Conservation (phyloP, 2,329 filamentous ascomycete species). For the Aspergillus texensis region DNA sequence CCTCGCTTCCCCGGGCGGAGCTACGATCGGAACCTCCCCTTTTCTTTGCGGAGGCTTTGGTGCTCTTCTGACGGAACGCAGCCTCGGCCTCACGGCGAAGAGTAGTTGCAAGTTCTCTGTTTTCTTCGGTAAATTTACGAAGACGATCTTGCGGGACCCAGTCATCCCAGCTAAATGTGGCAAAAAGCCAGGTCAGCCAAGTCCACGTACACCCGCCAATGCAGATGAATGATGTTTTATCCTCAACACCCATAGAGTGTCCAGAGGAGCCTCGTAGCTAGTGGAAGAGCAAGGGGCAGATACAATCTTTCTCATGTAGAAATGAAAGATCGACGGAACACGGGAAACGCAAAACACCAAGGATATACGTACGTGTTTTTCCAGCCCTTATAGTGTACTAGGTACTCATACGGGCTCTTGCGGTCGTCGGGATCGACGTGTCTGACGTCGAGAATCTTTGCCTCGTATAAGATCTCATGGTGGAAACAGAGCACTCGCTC, state of each 20-base stretch:
- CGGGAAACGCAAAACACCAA: conserved; percentile 5
- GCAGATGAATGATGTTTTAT: neutral
- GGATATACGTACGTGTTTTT: conserved; percentile 78
- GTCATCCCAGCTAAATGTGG: conserved; percentile 78
- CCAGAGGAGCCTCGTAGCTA: neutral
- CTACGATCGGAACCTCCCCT: conserved; percentile 44
- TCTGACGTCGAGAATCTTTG: conserved; percentile 84
- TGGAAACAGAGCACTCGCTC: conserved; percentile 97
- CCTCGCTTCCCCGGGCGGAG: conserved; percentile 49
- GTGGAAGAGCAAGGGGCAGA: neutral
- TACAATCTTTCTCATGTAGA: too few species aligned
- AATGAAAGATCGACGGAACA: neutral
- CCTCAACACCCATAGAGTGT: neutral
- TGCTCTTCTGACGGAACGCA: conserved; percentile 34
- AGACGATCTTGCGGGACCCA: conserved; percentile 95
- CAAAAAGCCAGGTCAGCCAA: conserved; percentile 16
- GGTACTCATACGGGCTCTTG: conserved; percentile 79
- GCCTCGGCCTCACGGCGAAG: conserved; percentile 48
- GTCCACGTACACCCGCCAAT: neutral
- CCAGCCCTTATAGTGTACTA: conserved; percentile 99
- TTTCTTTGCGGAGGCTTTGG: conserved; percentile 43
- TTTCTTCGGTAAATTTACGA: conserved; percentile 91
- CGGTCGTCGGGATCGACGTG: conserved; percentile 65
- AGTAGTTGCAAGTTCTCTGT: conserved; percentile 76
- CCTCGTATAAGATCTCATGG: conserved; percentile 95